phyloP scores from a whole-genome alignment of 2,329 filamentous ascomycete genomes.

The Fusarium sp. region DNA sequence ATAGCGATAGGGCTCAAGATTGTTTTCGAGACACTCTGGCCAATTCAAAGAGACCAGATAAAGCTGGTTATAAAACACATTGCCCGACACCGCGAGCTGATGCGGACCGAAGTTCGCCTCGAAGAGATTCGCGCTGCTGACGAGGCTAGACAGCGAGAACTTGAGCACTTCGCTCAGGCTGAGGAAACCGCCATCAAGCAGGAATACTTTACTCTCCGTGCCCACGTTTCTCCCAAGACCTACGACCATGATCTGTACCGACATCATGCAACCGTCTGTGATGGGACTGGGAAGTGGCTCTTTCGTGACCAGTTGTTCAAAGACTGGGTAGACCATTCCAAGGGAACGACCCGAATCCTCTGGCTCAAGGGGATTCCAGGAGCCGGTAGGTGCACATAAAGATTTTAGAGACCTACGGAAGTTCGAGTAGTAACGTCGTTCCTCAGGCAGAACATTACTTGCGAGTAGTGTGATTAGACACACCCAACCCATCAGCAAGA shows the following conservation, averaged over 20 bases:
- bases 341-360: not conserved
- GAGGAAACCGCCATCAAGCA: not conserved
- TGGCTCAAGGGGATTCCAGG: constrained; percentile 9
- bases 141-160: not conserved
- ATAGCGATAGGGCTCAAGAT: not conserved
- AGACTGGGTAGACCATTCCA: not conserved
- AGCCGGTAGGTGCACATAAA: not conserved
- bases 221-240: not conserved
- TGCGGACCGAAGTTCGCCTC: not conserved
- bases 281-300: constrained; percentile 5
- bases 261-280: not conserved
- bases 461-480: constrained; percentile 6
- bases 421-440: rapidly evolving
- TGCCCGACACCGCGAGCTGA: not conserved
- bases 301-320: not conserved
- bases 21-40: constrained; percentile 1
- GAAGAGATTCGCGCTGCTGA: constrained; percentile 3
- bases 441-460: not conserved
- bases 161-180: not conserved
- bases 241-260: not conserved
- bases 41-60: not conserved
- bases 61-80: not conserved
- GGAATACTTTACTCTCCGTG: not conserved
- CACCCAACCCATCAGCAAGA: rapidly evolving
- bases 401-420: not conserved